Evolutionary conservation across 2,329 filamentous ascomycete genomes (phyloP), one percentile per base, ranked within the genome.

Genomic region (Pseudocercospora pini-densiflorae): DNA sequence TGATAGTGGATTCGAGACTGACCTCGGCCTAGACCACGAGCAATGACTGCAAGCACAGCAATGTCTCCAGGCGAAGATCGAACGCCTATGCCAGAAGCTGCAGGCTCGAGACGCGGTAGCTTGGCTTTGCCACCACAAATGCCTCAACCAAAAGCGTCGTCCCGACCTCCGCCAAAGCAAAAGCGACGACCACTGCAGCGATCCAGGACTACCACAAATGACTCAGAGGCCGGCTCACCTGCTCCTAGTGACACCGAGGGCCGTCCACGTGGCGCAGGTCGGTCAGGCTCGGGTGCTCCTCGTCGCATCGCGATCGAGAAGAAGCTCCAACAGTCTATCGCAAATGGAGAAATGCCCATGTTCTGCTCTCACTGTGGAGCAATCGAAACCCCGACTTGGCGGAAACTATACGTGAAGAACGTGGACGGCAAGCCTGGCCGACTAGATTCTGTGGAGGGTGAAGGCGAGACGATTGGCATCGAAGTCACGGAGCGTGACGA

Each of bases 351-450:
- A 70, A 90, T 94, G 84, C 95, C 95, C 0, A 90, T 91, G 0
- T 98, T 90, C 75, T 99, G 95, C 78, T 88, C 88, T 69, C 97
- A 98, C 74, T 99, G 95, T 74, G 95, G 95, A 5, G 92, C 93
- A 6, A 97, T 99, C 64, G 92, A 98, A 74, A 99, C 95, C 0
- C 92, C 94, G 0, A 97, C 94, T 0, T 99, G 95, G 95, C 89
- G 95, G 67, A 95, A 94, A 75, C 92, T 95, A 12, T 97, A 91
- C 85, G 89, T 89, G n/a, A 92, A 93, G 74, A 85, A 92, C 7
- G 85, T 90, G 54, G 82, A 87, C 16, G 93, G 92, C 1, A 85
- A 85, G 33, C 92, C 93, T 0, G 85, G 87, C 2, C 87, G 90
- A 66, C 85, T 92, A 55, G 88, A 92, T 65, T 88, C 90, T 62